Conservation (phyloP, 2,329 filamentous ascomycete species). For the Arthroderma sp. region DNA sequence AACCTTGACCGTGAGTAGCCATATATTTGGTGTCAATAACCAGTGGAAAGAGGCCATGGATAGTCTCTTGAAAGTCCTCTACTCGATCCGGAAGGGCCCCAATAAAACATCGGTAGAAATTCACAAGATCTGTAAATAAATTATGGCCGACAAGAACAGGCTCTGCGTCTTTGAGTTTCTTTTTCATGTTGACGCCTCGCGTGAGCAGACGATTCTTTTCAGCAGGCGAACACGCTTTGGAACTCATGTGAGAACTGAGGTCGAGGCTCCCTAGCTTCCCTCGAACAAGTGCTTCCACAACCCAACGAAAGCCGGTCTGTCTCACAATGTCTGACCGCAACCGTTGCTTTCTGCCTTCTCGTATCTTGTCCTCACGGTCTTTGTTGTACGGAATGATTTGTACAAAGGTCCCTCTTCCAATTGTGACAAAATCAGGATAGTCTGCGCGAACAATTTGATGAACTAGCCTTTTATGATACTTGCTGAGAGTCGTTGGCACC, state of each 20-base stretch:
- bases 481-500: conserved; percentile 29
- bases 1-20: conserved; percentile 41
- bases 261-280: conserved; percentile 27
- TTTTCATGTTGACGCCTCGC: conserved; percentile 17
- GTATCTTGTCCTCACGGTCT: conserved; percentile 21
- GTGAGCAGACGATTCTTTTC: conserved; percentile 13
- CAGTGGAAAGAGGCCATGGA: conserved; percentile 42
- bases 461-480: conserved; percentile 51
- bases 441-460: conserved; percentile 54
- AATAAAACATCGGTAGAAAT: conserved; percentile 47
- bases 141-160: conserved; percentile 50
- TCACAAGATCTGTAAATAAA: conserved; percentile 49
- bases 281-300: conserved; percentile 33
- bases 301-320: conserved; percentile 33
- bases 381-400: conserved; percentile 28
- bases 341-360: conserved; percentile 17
- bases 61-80: conserved; percentile 37
- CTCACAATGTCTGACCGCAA: conserved; percentile 19
- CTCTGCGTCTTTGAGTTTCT: conserved; percentile 32
- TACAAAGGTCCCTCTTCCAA: conserved; percentile 25
- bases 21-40: conserved; percentile 53
- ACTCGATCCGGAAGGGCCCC: conserved; percentile 43
- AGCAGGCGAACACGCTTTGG: neutral
- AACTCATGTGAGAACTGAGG: conserved; percentile 18
- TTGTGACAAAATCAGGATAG: conserved; percentile 32